Evolutionary conservation across 768 basidiomycete species (phyloP).

Genomic region (Amanita rubescens): DNA sequence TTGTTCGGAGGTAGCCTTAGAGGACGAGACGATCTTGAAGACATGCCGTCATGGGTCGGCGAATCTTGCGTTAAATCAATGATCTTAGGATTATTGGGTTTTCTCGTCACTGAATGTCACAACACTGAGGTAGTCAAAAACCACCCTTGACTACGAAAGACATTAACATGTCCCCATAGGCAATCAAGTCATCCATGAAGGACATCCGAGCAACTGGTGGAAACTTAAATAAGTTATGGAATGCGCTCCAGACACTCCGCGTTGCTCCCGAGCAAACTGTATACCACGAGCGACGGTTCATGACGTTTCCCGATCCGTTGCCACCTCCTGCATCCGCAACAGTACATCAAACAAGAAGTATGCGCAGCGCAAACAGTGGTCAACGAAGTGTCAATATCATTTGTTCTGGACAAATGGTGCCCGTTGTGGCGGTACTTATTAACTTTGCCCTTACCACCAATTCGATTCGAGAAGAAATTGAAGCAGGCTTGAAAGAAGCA

Average conservation of each 20-base stretch:
- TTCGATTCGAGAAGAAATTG: slow-evolving; percentile 51
- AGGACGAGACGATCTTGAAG: slow-evolving; percentile 30
- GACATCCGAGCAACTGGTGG: slow-evolving; percentile 45
- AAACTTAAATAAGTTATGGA: slow-evolving; percentile 61
- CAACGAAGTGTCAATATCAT: slow-evolving; percentile 9
- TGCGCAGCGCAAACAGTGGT: slow-evolving; percentile 24
- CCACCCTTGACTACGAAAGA: not conserved
- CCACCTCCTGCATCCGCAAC: slow-evolving; percentile 40
- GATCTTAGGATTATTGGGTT: slow-evolving; percentile 50
- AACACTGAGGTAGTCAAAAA: not conserved
- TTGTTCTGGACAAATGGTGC: slow-evolving; percentile 53
- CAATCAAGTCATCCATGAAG: slow-evolving; percentile 38
- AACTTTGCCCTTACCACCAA: slow-evolving; percentile 40
- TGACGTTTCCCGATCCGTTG: slow-evolving; percentile 50
- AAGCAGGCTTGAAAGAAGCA: slow-evolving; percentile 44
- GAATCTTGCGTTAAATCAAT: slow-evolving; percentile 59
- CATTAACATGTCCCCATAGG: slow-evolving; percentile 18
- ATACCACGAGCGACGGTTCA: slow-evolving; percentile 2
- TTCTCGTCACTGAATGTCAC: slow-evolving; percentile 37
- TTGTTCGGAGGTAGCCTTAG: slow-evolving; percentile 33
- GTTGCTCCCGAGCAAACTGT: slow-evolving; percentile 16
- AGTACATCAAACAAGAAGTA: slow-evolving; percentile 42
- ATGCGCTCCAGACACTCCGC: slow-evolving; percentile 42
- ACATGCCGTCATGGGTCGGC: slow-evolving; percentile 50
- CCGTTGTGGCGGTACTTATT: slow-evolving; percentile 55